phyloP scores from a whole-genome alignment of 2,329 filamentous ascomycete genomes.

The Nigrospora oryzae region DNA sequence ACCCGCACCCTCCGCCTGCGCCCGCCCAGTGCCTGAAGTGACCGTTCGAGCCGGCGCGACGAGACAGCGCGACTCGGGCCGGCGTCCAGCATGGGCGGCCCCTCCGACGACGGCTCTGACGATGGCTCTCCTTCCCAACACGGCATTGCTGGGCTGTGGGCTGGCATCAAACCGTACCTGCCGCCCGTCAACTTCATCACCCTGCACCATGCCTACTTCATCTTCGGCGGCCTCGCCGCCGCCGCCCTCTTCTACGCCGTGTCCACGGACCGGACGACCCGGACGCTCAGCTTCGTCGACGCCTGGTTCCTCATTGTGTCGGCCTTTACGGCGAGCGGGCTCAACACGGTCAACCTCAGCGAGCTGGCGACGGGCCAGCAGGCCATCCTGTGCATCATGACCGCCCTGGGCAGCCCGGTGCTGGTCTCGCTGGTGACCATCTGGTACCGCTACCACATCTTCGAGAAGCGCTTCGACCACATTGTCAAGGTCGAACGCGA shows the following conservation, averaged over 20 bases:
- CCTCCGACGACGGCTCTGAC: no score
- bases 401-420: conserved; percentile 55
- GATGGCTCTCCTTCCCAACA: no score
- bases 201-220: conserved; percentile 59
- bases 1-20: no score
- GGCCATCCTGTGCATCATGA: conserved; percentile 51
- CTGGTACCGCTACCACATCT: conserved; percentile 49
- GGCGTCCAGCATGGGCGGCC: no score
- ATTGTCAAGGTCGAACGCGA: conserved; percentile 36
- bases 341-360: conserved; percentile 52
- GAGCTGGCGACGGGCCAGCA: conserved; percentile 60
- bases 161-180: conserved; percentile 14
- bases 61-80: no score
- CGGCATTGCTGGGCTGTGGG: not conserved
- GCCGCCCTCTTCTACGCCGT: conserved; percentile 53
- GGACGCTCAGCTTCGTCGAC: conserved; percentile 51
- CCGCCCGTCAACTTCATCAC: conserved; percentile 52
- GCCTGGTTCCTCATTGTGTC: conserved; percentile 55
- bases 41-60: no score
- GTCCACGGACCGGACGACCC: conserved; percentile 31
- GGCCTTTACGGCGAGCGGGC: conserved; percentile 59
- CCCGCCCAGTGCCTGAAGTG: no score
- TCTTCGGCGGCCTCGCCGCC: conserved; percentile 41
- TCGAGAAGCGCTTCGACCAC: conserved; percentile 50
- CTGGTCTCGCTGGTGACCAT: conserved; percentile 58